Conservation (phyloP, 345 rosid species). For the Eucalyptus sp. region DNA sequence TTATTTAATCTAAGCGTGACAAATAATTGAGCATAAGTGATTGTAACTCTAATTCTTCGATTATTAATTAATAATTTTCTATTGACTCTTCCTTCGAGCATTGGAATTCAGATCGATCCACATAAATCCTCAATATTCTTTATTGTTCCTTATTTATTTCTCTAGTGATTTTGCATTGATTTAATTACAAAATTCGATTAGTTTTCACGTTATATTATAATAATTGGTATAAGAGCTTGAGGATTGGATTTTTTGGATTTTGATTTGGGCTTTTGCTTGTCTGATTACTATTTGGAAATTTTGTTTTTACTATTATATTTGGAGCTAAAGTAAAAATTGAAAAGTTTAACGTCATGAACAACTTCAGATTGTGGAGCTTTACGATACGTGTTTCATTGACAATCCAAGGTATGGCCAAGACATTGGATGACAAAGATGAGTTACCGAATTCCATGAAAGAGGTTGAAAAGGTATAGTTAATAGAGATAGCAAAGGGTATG, state of each 20-base stretch:
- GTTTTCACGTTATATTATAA: not conserved
- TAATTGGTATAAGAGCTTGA: not conserved
- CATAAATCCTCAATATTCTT: not conserved
- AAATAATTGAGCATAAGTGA: not conserved
- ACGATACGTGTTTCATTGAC: not conserved
- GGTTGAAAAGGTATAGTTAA: not conserved
- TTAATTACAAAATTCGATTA: not conserved
- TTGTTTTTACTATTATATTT: not conserved
- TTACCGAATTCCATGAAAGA: not conserved
- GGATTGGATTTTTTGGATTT: not conserved
- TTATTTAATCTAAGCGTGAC: not conserved
- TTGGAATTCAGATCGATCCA: not conserved
- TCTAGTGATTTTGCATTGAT: not conserved
- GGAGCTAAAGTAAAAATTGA: not conserved
- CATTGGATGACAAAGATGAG: not conserved
- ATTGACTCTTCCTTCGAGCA: not conserved
- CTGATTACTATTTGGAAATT: not conserved
- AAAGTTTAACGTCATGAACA: not conserved
- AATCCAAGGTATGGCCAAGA: not conserved
- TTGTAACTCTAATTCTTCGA: fast-evolving
- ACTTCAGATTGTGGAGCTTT: not conserved
- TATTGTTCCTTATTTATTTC: not conserved
- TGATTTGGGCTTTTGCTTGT: not conserved
- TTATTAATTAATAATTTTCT: not conserved
- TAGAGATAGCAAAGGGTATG: not conserved